A percentile compares a stretch with the other conserved stretches of the same genome.
Evolutionary conservation across 2,329 filamentous ascomycete species (phyloP).

Genomic region (Aspergillus pseudoterreus): DNA sequence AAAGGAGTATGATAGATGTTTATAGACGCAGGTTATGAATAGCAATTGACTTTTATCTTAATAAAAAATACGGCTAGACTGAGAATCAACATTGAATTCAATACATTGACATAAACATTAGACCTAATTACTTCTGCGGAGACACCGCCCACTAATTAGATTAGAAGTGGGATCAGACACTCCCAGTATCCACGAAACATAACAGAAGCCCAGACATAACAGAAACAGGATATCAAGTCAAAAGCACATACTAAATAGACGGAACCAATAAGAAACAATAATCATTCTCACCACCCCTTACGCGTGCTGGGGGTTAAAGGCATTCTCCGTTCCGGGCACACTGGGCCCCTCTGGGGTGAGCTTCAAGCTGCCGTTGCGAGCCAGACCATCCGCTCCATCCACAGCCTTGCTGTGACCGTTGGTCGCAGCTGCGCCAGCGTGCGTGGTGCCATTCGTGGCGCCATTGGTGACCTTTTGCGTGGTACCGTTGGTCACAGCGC

Average conservation of each 20-base stretch:
- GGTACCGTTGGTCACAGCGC: conserved; percentile 14
- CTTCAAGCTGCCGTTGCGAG: conserved; percentile 15
- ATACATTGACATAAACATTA: neutral
- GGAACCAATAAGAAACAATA: neutral
- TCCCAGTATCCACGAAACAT: neutral
- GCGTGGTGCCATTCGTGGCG: conserved; percentile 9
- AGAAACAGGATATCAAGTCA: conserved; percentile 8
- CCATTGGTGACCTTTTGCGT: conserved; percentile 7
- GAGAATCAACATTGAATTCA: too few species aligned
- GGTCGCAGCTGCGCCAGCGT: neutral
- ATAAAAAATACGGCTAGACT: neutral
- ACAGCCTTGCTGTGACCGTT: conserved; percentile 18
- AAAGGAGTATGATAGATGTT: conserved; percentile 4
- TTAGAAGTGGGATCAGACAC: too few species aligned
- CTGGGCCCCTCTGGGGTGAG: conserved; percentile 4
- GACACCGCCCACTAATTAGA: too few species aligned
- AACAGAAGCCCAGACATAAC: conserved; percentile 1
- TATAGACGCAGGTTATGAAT: conserved; percentile 2
- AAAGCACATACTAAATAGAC: neutral
- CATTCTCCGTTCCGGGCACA: conserved; percentile 13
- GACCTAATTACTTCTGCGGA: neutral
- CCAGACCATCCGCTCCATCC: conserved; percentile 31
- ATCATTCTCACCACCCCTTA: conserved; percentile 1
- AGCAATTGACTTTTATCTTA: neutral
- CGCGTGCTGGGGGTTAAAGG: conserved; percentile 22